Conservation (phyloP, 208 protist species). For the Crithidia expoeki region DNA sequence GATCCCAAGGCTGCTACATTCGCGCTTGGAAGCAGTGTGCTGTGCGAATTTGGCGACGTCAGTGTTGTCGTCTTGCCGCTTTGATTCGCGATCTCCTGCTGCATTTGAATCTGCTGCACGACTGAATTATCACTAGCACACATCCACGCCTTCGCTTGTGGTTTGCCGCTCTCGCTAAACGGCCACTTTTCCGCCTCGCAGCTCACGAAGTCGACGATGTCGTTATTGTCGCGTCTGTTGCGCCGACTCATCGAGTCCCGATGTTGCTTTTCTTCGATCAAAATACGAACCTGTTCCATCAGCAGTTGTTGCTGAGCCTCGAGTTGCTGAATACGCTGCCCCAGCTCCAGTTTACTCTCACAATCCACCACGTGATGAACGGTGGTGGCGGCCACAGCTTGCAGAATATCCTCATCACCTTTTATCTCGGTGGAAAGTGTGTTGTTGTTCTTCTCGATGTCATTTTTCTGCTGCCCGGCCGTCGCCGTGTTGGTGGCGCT, state of each 20-base stretch:
- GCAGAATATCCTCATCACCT: too few relatives aligned
- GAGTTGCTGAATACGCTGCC: neutral
- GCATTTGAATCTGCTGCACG: neutral
- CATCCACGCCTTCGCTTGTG: neutral
- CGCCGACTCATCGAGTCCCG: neutral
- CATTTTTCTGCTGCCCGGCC: neutral
- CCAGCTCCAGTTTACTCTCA: neutral
- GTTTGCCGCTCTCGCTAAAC: neutral
- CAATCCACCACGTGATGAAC: constrained; percentile 3
- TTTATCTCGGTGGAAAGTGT: neutral
- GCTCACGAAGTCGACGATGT: neutral
- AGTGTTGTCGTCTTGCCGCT: neutral
- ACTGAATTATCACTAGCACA: neutral
- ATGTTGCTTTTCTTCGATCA: neutral
- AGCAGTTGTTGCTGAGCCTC: constrained; percentile 3
- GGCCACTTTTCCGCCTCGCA: neutral
- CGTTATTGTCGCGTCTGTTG: neutral
- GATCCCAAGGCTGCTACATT: too few relatives aligned
- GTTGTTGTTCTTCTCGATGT: neutral
- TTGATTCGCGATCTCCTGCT: neutral
- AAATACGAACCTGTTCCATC: neutral
- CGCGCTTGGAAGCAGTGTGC: too few relatives aligned
- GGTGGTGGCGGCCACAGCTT: neutral
- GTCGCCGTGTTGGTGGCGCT: neutral
- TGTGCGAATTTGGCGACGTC: neutral